Conservation (phyloP, 306 rosid species). For the Aeschynomene evenia region DNA sequence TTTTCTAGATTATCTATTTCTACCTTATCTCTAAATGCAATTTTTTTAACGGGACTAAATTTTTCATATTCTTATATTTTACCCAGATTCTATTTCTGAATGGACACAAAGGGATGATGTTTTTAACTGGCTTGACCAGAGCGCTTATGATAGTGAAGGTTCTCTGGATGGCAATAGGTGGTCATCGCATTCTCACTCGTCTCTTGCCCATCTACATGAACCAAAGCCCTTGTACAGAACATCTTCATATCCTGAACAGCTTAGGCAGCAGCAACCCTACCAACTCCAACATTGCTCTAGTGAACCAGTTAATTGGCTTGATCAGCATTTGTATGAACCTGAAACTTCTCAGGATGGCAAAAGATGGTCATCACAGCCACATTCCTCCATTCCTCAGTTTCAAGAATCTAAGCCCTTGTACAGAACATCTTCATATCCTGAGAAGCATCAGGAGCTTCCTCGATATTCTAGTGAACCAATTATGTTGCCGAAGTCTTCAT, state of each 20-base stretch:
- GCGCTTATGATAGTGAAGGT: slow-evolving; percentile 44
- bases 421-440: slow-evolving; percentile 57
- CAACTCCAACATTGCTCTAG: slow-evolving; percentile 59
- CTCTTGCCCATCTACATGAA: slow-evolving; percentile 42
- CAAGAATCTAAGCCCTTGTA: slow-evolving; percentile 43
- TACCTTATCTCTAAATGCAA: slow-evolving; percentile 7
- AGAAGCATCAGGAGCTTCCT: slow-evolving; percentile 46
- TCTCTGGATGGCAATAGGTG: slow-evolving; percentile 39
- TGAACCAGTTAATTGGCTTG: slow-evolving; percentile 63
- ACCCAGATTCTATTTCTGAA: slow-evolving; percentile 40
- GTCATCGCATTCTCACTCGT: slow-evolving; percentile 71
- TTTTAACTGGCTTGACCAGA: slow-evolving; percentile 46
- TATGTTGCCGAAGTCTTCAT: slow-evolving; percentile 46
- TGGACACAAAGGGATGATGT: slow-evolving; percentile 42
- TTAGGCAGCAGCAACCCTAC: slow-evolving; percentile 57
- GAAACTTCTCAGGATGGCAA: slow-evolving; percentile 52
- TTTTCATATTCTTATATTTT: slow-evolving; percentile 17
- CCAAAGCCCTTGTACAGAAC: slow-evolving; percentile 72
- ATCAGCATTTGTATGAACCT: slow-evolving; percentile 41
- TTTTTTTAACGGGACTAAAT: slow-evolving; percentile 20
- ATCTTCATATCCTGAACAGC: slow-evolving; percentile 90
- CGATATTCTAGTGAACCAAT: slow-evolving; percentile 54
- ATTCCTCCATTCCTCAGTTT: slow-evolving; percentile 34
- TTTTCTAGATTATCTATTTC: background rate
- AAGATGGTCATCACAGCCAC: slow-evolving; percentile 61